Evolutionary conservation across 1,284 basidiomycete species (phyloP), one percentile per base, ranked within the genome.

Genomic region (Tausonia pullulans): DNA sequence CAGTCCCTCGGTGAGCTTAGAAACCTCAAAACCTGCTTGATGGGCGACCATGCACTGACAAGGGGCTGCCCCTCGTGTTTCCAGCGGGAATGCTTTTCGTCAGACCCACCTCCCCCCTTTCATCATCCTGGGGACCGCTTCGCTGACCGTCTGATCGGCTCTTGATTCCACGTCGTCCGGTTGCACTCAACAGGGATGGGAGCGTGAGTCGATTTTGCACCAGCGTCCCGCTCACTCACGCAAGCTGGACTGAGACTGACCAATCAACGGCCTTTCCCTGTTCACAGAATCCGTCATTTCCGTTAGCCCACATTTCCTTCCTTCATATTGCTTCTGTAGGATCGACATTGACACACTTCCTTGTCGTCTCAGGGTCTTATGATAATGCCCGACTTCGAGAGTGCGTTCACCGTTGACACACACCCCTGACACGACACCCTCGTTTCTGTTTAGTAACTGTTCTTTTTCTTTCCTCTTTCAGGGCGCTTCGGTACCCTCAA

Each of bases 361-460:
- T n/a, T n/a, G n/a, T n/a, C n/a, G n/a, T n/a, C n/a, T n/a, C 39
- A 58, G 58, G 58, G 58, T 62, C 61, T 66, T 46, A 66, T 63
- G 61, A 59, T 60, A 46, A 63, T 66, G 61, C 50, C 27, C 11
- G 61, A 66, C 44, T 66, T 66, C 65, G 39, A 59, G 41, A 14
- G 59, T 51, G 39, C 43, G 48, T 44, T 40, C 48, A n/a, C 10
- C 14, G 10, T 53, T n/a, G n/a, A n/a, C n/a, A n/a, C n/a, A n/a
- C n/a, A n/a, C n/a, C n/a, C n/a, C n/a, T n/a, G n/a, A n/a, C n/a
- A 27, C 27, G 27, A 27, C 27, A 27, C 27, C 27, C 27, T 27
- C 27, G 27, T 27, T 27, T 27, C 27, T 27, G 1, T 27, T 27
- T 27, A 27, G 1, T 27, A 2, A 14, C 39, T 9, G 7, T 16